Evolutionary conservation across 1,284 basidiomycete species (phyloP).

Genomic region (Trametes polyzona): DNA sequence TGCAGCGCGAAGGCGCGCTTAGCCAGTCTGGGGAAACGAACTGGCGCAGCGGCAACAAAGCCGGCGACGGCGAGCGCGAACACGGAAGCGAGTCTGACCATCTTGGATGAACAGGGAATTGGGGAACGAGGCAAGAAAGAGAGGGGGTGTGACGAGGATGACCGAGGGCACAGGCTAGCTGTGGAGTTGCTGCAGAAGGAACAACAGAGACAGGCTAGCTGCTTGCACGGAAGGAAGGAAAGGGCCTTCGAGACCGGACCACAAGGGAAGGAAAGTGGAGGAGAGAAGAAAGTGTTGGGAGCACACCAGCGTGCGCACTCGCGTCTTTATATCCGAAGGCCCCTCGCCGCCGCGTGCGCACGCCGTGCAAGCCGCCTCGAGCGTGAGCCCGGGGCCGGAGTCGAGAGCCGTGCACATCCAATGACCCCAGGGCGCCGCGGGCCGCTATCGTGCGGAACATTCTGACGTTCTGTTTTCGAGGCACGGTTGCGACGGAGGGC

Average conservation of each 20-base stretch:
- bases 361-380: background rate
- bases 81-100: conserved; percentile 21
- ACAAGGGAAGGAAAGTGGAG: conserved; percentile 26
- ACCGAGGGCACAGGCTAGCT: conserved; percentile 28
- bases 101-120: background rate
- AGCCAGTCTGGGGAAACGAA: conserved; percentile 6
- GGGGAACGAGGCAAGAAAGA: background rate
- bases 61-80: conserved; percentile 16
- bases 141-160: background rate
- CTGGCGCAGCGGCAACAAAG: conserved; percentile 18
- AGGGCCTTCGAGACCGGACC: conserved; percentile 30
- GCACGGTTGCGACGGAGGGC: conserved; percentile 10
- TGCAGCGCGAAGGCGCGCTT: conserved; percentile 20
- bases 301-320: background rate
- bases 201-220: conserved; percentile 30
- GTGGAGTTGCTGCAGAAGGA: conserved; percentile 24
- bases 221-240: conserved; percentile 24
- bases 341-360: background rate
- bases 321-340: conserved; percentile 1
- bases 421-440: background rate
- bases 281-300: conserved; percentile 19
- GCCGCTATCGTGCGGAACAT: conserved; percentile 4
- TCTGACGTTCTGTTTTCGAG: conserved; percentile 24
- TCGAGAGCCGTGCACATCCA: background rate
- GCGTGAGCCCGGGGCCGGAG: background rate